Evolutionary conservation across 139 green algal species (phyloP).

Genomic region (Desmodesmus armatus): DNA sequence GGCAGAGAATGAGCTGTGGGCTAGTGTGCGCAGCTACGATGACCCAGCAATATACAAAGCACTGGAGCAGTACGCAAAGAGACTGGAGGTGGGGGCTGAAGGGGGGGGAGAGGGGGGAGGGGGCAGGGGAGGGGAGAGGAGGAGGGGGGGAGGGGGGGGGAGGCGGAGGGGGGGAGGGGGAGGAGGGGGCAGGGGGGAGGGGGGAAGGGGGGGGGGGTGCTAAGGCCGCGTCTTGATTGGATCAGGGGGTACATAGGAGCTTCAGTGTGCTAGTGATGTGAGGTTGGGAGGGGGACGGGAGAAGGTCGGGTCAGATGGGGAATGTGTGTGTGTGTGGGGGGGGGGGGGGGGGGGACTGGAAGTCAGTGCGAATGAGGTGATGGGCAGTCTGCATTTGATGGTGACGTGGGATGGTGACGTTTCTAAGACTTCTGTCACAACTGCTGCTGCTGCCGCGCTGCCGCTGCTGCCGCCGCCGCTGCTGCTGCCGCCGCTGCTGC

Average conservation of each 20-base stretch:
- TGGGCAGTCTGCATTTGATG: too few relatives aligned
- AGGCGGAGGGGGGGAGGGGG: background rate
- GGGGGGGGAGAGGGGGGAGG: background rate
- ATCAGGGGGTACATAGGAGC: background rate
- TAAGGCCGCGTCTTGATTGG: background rate
- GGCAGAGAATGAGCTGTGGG: constrained; percentile 6
- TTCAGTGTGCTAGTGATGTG: background rate
- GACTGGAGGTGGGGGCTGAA: background rate
- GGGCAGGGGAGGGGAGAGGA: background rate
- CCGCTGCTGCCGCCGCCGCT: too few relatives aligned
- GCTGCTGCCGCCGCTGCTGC: too few relatives aligned
- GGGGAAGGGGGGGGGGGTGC: background rate
- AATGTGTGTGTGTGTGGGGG: too few relatives aligned
- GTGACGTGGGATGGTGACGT: too few relatives aligned
- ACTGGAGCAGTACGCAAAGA: constrained; percentile 20
- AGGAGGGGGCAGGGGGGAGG: background rate
- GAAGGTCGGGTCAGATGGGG: too few relatives aligned
- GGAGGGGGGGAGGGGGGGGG: background rate
- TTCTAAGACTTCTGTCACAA: too few relatives aligned
- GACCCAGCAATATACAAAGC: constrained; percentile 1
- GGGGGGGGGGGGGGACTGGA: too few relatives aligned
- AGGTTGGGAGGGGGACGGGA: too few relatives aligned
- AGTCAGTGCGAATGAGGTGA: too few relatives aligned
- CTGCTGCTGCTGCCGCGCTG: too few relatives aligned
- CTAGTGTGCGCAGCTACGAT: background rate